Conservation (phyloP, 1,284 basidiomycete genomes). For the Taiwanofungus camphoratus region DNA sequence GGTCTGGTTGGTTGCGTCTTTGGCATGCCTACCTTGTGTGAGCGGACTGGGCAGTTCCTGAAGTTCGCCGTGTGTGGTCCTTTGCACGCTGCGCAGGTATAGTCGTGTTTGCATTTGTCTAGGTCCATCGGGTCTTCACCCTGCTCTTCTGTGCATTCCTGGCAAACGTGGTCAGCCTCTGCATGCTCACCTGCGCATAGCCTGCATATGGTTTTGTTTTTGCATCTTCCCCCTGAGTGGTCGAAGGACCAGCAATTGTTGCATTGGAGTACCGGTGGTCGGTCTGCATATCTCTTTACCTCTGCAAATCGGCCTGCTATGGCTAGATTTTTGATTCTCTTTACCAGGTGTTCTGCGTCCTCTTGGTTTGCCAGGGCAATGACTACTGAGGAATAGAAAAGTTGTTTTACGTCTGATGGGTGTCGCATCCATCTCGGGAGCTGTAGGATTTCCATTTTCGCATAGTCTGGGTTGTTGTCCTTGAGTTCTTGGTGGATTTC, state of each 20-base stretch:
- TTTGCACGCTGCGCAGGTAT: conserved; percentile 1
- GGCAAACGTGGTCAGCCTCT: conserved; percentile 1
- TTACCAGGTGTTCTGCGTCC: conserved; percentile 1
- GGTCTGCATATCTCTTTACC: conserved; percentile 3
- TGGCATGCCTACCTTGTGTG: neutral
- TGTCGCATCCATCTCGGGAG: conserved; percentile 4
- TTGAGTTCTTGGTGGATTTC: conserved; percentile 2
- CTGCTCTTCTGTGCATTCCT: neutral
- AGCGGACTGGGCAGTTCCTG: neutral
- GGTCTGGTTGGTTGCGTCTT: neutral
- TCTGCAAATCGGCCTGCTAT: neutral
- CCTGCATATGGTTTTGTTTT: neutral
- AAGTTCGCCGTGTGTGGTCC: conserved; percentile 2
- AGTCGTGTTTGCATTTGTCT: neutral
- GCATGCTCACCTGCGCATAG: neutral
- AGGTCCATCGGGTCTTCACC: neutral
- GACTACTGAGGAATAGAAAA: conserved; percentile 1
- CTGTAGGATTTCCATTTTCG: neutral
- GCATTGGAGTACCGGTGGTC: conserved; percentile 4
- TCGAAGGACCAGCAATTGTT: conserved; percentile 2
- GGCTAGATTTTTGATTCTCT: neutral
- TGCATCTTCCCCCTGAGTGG: neutral
- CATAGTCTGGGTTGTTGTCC: conserved; percentile 3
- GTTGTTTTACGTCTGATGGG: neutral
- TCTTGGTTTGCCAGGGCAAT: conserved; percentile 1